A percentile compares a stretch with the other conserved stretches of the same genome.
These are phyloP conservation scores for Lonicera japonica DNA, from an alignment of 129 eudicot genomes.

Conservation along the genomic window DNA sequence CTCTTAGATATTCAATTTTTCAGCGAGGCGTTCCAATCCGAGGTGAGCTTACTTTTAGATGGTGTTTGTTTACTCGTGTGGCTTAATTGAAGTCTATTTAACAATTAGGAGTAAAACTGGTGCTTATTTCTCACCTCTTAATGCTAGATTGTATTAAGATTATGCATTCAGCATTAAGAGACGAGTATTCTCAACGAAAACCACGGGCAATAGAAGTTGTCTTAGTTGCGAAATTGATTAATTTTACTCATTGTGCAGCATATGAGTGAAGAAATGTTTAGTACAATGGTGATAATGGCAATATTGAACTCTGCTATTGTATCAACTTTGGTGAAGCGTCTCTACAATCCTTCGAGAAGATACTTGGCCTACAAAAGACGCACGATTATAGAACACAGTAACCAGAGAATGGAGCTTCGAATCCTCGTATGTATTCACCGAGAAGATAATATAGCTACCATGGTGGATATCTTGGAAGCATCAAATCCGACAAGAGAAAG, in stretches of 20 bases:
- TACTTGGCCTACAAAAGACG: slow-evolving; percentile 8
- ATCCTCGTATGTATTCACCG: slow-evolving; percentile 18
- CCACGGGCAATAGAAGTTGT: no score
- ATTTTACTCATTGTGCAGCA: neutral
- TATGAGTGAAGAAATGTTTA: neutral
- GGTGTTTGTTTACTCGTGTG: no score
- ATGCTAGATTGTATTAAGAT: no score
- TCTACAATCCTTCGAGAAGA: slow-evolving; percentile 12
- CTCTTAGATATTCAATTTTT: slow-evolving; percentile 18
- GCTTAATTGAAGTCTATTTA: no score
- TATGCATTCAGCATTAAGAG: no score
- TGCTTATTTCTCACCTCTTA: no score
- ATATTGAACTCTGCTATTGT: neutral
- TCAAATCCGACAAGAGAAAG: slow-evolving; percentile 18
- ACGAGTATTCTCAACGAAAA: no score
- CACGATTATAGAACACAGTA: neutral
- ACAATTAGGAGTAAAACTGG: no score
- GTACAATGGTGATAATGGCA: slow-evolving; percentile 5
- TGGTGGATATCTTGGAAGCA: slow-evolving; percentile 18
- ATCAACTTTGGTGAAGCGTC: slow-evolving; percentile 1
- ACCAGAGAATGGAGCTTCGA: slow-evolving; percentile 5
- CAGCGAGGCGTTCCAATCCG: neutral
- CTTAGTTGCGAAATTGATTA: neutral
- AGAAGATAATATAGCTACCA: slow-evolving; percentile 16
- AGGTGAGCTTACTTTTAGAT: no score